phyloP scores from a whole-genome alignment of 129 eudicot species.

The Ambrosia artemisiifolia region DNA sequence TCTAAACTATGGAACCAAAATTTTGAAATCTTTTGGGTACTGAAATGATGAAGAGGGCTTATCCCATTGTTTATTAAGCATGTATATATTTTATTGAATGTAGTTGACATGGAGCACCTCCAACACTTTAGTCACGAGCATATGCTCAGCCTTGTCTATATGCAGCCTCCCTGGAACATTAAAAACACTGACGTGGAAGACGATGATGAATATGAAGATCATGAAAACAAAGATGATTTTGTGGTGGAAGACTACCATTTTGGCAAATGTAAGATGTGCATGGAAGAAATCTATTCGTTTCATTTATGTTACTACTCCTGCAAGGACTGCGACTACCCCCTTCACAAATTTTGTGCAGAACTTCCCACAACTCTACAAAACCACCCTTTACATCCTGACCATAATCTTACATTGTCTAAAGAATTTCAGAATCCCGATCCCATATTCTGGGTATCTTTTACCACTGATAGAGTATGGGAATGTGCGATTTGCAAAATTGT shows the following conservation, averaged over 20 bases:
- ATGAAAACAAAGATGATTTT: not conserved
- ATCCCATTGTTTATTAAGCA: too few relatives aligned
- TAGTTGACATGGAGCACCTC: not conserved
- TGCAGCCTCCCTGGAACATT: not conserved
- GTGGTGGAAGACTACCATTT: not conserved
- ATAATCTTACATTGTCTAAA: not conserved
- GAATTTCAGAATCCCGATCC: not conserved
- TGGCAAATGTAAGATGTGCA: constrained; percentile 12
- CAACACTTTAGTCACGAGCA: not conserved
- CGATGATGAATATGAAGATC: not conserved
- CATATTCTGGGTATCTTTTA: not conserved
- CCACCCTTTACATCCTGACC: not conserved
- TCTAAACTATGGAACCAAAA: too few relatives aligned
- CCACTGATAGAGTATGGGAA: not conserved
- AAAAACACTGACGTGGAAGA: not conserved
- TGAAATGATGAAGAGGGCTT: too few relatives aligned
- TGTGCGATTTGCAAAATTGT: not conserved
- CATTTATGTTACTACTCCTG: constrained; percentile 7
- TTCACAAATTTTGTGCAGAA: not conserved
- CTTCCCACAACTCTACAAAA: not conserved
- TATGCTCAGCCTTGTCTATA: not conserved
- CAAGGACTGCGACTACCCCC: not conserved
- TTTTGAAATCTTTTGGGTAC: too few relatives aligned
- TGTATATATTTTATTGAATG: not conserved
- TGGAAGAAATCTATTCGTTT: constrained; percentile 9